These are phyloP conservation scores for Aphanomyces invadans DNA, from an alignment of 352 stramenopile species.

Conservation along the genomic window DNA sequence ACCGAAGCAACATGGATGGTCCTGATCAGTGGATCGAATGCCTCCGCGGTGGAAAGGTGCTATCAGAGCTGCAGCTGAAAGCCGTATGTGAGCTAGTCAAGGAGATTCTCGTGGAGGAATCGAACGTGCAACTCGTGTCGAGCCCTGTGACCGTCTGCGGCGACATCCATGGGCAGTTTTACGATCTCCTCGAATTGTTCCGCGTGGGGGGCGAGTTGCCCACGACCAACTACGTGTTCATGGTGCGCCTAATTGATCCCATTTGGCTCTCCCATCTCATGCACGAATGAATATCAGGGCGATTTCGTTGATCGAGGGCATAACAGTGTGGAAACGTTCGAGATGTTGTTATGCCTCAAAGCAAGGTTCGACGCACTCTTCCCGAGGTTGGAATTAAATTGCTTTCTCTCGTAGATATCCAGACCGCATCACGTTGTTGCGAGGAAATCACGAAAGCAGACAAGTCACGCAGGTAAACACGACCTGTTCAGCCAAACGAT, in stretches of 20 bases:
- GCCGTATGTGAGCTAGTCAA: constrained; percentile 87
- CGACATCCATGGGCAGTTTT: constrained; percentile 89
- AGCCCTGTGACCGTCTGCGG: constrained; percentile 84
- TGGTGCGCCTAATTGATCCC: constrained; percentile 36
- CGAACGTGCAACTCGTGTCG: constrained; percentile 86
- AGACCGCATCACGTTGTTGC: constrained; percentile 82
- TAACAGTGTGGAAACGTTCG: constrained; percentile 87
- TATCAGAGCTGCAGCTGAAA: constrained; percentile 84
- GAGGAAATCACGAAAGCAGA: constrained; percentile 86
- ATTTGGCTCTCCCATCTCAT: neutral
- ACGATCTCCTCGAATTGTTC: constrained; percentile 84
- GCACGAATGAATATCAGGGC: constrained; percentile 32
- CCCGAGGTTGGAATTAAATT: too few species aligned
- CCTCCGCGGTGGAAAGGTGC: constrained; percentile 61
- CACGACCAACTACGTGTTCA: constrained; percentile 88
- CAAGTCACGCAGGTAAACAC: constrained; percentile 34
- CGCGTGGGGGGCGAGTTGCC: constrained; percentile 73
- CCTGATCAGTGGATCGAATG: constrained; percentile 82
- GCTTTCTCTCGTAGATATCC: constrained; percentile 44
- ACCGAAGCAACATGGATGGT: constrained; percentile 58
- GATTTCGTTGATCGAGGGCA: constrained; percentile 88
- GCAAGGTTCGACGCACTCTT: constrained; percentile 31
- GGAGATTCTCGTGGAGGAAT: constrained; percentile 87
- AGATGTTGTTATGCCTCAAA: constrained; percentile 83
- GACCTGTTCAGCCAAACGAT: too few species aligned